phyloP scores from a whole-genome alignment of 1,139 yeast genomes.

The Kurtzmaniella natalensis region DNA sequence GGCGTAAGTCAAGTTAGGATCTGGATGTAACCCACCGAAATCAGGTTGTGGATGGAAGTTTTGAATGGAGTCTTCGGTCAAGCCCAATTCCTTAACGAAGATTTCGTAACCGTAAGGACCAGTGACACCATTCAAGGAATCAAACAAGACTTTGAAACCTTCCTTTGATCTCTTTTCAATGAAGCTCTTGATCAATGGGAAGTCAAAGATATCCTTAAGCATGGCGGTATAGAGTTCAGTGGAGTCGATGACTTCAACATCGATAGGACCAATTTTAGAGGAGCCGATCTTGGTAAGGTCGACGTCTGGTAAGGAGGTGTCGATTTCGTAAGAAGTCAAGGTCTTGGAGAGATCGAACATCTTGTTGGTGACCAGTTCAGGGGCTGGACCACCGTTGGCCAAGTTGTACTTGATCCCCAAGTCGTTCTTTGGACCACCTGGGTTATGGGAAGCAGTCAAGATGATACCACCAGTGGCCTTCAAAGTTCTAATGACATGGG shows the following conservation, averaged over 20 bases:
- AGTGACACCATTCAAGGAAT: conserved; percentile 91
- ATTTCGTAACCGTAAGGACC: conserved; percentile 93
- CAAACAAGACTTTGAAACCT: conserved; percentile 74
- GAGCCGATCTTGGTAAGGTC: conserved; percentile 61
- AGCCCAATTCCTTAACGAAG: conserved; percentile 79
- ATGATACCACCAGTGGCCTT: conserved; percentile 92
- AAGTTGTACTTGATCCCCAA: conserved; percentile 95
- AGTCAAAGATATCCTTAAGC: conserved; percentile 85
- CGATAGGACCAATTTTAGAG: conserved; percentile 48
- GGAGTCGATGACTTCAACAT: conserved; percentile 79
- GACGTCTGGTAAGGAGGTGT: conserved; percentile 51
- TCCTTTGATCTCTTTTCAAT: conserved; percentile 43
- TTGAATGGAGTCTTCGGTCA: conserved; percentile 68
- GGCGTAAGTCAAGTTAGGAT: conserved; percentile 95
- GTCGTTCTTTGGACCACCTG: conserved; percentile 95
- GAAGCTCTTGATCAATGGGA: conserved; percentile 72
- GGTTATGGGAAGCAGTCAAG: conserved; percentile 95
- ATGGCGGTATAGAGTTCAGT: conserved; percentile 72
- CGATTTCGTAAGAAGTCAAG: conserved; percentile 55
- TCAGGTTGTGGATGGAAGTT: conserved; percentile 78
- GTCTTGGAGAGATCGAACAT: conserved; percentile 68
- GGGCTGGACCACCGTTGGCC: conserved; percentile 99
- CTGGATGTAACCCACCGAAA: conserved; percentile 97
- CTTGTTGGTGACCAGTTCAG: conserved; percentile 86
- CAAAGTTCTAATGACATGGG: conserved; percentile 78